A percentile compares a stretch with the other conserved stretches of the same genome.
phyloP scores from a whole-genome alignment of 2,329 filamentous ascomycete genomes.

The Talaromyces pinophilus region DNA sequence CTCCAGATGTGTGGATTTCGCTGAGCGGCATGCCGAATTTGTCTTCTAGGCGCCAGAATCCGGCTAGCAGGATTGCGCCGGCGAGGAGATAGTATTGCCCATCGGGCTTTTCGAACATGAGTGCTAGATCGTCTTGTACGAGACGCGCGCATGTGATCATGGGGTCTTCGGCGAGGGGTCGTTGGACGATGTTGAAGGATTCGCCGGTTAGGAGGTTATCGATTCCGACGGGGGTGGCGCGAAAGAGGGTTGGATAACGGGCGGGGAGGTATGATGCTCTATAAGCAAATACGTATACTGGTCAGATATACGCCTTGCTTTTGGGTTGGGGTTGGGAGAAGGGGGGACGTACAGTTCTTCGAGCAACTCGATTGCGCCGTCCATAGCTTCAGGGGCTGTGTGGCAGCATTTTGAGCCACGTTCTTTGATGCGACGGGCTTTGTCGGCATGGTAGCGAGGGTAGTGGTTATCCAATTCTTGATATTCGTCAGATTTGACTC shows the following conservation, averaged over 20 bases:
- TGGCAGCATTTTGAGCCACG: constrained; percentile 67
- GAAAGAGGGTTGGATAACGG: constrained; percentile 72
- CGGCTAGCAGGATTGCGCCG: constrained; percentile 72
- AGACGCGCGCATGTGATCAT: constrained; percentile 74
- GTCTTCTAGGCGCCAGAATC: constrained; percentile 80
- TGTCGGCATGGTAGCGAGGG: constrained; percentile 70
- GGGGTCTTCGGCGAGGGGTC: constrained; percentile 71
- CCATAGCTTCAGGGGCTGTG: constrained; percentile 69
- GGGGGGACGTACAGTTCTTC: constrained; percentile 61
- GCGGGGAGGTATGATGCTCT: constrained; percentile 66
- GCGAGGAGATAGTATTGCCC: constrained; percentile 80
- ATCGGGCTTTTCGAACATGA: constrained; percentile 76
- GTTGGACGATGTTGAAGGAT: constrained; percentile 65
- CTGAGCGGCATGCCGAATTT: constrained; percentile 78
- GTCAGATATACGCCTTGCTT: background rate
- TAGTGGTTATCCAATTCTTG: constrained; percentile 78
- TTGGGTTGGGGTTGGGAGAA: background rate
- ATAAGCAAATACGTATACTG: background rate
- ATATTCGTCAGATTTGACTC: background rate
- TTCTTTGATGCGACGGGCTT: constrained; percentile 66
- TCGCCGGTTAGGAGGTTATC: constrained; percentile 72
- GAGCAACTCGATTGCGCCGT: constrained; percentile 72
- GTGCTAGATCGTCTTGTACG: constrained; percentile 77
- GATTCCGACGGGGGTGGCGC: constrained; percentile 63
- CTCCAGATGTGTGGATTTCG: constrained; percentile 75